phyloP scores from a whole-genome alignment of 352 stramenopile species.

The Phytophthora fragariae region DNA sequence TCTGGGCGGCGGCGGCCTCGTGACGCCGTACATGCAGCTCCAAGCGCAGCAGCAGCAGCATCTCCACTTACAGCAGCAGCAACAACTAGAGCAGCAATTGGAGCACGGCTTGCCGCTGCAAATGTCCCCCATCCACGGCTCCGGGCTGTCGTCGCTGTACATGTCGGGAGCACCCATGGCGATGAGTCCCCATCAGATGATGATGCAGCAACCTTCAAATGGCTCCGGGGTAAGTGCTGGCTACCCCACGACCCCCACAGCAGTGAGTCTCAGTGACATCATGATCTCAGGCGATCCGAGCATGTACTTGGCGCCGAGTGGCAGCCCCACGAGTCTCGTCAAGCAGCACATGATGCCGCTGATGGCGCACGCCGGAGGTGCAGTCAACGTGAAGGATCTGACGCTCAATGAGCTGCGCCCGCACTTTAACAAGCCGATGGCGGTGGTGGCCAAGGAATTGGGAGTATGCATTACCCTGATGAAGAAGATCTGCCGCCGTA shows the following conservation, averaged over 20 bases:
- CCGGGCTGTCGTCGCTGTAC: constrained; percentile 41
- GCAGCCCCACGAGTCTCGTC: constrained; percentile 47
- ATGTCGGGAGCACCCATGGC: constrained; percentile 38
- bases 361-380: constrained; percentile 41
- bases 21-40: constrained; percentile 51
- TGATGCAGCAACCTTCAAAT: constrained; percentile 36
- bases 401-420: constrained; percentile 83
- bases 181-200: constrained; percentile 47
- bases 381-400: constrained; percentile 80
- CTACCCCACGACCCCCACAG: constrained; percentile 36
- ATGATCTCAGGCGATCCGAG: constrained; percentile 55
- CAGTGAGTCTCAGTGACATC: constrained; percentile 51
- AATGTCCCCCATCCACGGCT: constrained; percentile 41
- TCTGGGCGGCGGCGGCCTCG: constrained; percentile 32
- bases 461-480: constrained; percentile 89
- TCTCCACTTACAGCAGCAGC: constrained; percentile 44
- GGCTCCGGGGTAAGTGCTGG: constrained; percentile 28
- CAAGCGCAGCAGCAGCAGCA: constrained; percentile 44
- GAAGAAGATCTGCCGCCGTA: constrained; percentile 89
- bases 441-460: constrained; percentile 81
- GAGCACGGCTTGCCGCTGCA: constrained; percentile 26
- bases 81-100: constrained; percentile 39
- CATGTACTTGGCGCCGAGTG: constrained; percentile 47
- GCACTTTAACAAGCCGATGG: constrained; percentile 89
- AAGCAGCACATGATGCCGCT: constrained; percentile 59